Percentiles rank a stretch among this genome's conserved stretches.
These are phyloP conservation scores for Coemansia nantahalensis DNA, from an alignment of 192 early-diverging fungal species.

Conservation along the genomic window DNA sequence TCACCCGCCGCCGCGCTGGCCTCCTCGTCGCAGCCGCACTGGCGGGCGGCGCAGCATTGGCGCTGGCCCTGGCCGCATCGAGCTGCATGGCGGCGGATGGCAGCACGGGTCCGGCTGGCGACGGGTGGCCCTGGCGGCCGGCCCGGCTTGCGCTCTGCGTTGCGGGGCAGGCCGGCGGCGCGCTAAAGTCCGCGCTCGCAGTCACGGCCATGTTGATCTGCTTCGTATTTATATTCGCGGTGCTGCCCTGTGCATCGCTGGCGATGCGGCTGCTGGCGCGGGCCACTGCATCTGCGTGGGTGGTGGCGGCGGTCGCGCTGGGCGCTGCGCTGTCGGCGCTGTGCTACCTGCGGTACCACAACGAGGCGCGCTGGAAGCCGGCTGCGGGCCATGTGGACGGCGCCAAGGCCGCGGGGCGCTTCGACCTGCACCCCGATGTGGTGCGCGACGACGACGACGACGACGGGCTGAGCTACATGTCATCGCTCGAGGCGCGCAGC, in stretches of 20 bases:
- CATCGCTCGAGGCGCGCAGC: slow-evolving; percentile 37
- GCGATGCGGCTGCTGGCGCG: slow-evolving; percentile 7
- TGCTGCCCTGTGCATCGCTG: slow-evolving; percentile 9
- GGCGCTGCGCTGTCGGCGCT: slow-evolving; percentile 15
- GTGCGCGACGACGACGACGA: slow-evolving; percentile 30
- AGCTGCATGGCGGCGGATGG: no score
- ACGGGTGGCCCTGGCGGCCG: no score
- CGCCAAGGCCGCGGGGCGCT: slow-evolving; percentile 12
- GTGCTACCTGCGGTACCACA: slow-evolving; percentile 48
- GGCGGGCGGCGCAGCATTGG: no score
- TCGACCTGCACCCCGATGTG: slow-evolving; percentile 49
- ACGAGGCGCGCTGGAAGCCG: slow-evolving; percentile 28
- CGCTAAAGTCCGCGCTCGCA: no score
- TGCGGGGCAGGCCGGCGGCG: no score
- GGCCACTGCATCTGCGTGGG: slow-evolving; percentile 20
- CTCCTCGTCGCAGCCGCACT: no score
- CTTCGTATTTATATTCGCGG: slow-evolving; percentile 16
- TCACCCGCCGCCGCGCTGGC: no score
- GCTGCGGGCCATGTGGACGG: slow-evolving; percentile 8
- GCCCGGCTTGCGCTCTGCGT: no score
- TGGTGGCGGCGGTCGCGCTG: neutral
- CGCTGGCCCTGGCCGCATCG: no score
- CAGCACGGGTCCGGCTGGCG: no score
- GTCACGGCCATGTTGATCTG: slow-evolving; percentile 6
- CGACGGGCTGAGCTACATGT: slow-evolving; percentile 32